Conservation (phyloP, 306 rosid species). For the Vigna mungo region DNA sequence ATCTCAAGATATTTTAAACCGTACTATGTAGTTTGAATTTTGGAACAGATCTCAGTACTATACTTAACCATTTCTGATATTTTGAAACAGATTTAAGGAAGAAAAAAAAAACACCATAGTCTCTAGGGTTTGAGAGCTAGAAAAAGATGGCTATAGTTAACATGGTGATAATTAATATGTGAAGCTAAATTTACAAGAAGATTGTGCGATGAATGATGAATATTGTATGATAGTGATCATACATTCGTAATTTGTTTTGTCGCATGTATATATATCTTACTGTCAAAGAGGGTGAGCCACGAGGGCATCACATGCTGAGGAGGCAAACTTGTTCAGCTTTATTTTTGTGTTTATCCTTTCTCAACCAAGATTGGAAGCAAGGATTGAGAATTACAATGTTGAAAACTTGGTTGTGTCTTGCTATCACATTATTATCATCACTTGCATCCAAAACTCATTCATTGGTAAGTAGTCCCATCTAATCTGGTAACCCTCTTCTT, state of each 20-base stretch:
- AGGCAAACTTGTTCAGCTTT: slow-evolving; percentile 3
- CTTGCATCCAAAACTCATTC: slow-evolving; percentile 2
- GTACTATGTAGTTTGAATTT: not conserved
- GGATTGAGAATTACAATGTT: not conserved
- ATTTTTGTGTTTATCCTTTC: not conserved
- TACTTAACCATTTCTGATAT: not conserved
- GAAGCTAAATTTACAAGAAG: not conserved
- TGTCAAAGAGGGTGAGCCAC: not conserved
- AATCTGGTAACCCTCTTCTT: slow-evolving; percentile 1
- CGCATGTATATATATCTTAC: not conserved
- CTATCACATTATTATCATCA: not conserved
- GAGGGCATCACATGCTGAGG: slow-evolving; percentile 22
- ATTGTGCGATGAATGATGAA: too few relatives aligned
- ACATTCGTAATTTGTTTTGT: slow-evolving; percentile 13
- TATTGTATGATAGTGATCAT: not conserved
- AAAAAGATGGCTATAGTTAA: too few relatives aligned
- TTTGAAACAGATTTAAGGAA: not conserved
- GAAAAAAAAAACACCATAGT: too few relatives aligned
- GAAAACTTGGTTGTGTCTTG: not conserved
- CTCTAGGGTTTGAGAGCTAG: too few relatives aligned
- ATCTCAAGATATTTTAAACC: not conserved
- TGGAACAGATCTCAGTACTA: not conserved
- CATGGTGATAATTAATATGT: too few relatives aligned
- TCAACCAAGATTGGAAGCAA: not conserved
- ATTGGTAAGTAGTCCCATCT: not conserved